Percentiles rank a stretch among this genome's conserved stretches.
Evolutionary conservation across 768 basidiomycete genomes (phyloP).

Genomic region (Calocera viscosa): DNA sequence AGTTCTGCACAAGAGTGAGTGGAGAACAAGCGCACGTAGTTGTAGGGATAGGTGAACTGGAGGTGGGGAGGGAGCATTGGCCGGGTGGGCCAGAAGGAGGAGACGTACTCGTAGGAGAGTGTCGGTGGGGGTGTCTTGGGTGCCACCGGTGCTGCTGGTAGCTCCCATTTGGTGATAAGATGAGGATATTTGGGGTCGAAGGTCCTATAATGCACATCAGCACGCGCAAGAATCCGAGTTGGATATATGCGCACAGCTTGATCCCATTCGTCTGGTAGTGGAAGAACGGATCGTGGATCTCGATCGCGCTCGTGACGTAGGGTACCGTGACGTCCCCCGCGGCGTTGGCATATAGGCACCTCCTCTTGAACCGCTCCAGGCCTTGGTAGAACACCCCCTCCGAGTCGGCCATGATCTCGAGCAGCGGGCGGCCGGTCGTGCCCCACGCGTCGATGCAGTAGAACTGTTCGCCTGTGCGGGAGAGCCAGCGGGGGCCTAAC

Average conservation of each 20-base stretch:
- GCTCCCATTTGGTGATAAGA: slow-evolving; percentile 41
- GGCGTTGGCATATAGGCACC: slow-evolving; percentile 74
- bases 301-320: slow-evolving; percentile 65
- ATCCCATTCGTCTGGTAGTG: slow-evolving; percentile 46
- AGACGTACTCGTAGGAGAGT: slow-evolving; percentile 38
- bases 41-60: slow-evolving; percentile 52
- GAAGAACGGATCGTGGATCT: slow-evolving; percentile 52
- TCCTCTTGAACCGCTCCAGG: slow-evolving; percentile 49
- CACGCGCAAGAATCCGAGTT: not conserved
- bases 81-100: slow-evolving; percentile 27
- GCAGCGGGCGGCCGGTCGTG: slow-evolving; percentile 47
- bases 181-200: slow-evolving; percentile 45
- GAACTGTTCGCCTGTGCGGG: slow-evolving; percentile 70
- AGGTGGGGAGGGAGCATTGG: slow-evolving; percentile 48
- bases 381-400: slow-evolving; percentile 67
- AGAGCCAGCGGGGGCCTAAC: slow-evolving; percentile 57
- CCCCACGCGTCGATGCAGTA: slow-evolving; percentile 64
- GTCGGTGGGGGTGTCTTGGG: slow-evolving; percentile 27
- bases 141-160: slow-evolving; percentile 36
- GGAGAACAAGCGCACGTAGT: slow-evolving; percentile 40
- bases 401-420: slow-evolving; percentile 70
- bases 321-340: slow-evolving; percentile 64
- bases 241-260: slow-evolving; percentile 38
- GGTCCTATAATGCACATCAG: slow-evolving; percentile 30
- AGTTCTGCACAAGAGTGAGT: not conserved